phyloP scores from a whole-genome alignment of 2,329 filamentous ascomycete species.

The Daldinia eschscholtzii region DNA sequence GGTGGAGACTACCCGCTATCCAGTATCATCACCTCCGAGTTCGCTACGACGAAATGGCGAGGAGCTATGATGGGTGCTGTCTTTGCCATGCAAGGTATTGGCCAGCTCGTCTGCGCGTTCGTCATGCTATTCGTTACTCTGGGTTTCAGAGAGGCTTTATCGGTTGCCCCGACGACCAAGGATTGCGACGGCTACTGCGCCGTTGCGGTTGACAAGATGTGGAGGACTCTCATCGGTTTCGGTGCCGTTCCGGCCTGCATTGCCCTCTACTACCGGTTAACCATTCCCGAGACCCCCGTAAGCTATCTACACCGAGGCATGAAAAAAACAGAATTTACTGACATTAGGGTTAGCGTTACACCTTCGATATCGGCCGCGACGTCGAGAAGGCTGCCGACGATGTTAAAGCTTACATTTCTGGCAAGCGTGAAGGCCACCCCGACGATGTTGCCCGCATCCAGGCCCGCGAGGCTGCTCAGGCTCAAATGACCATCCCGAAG shows the following conservation, averaged over 20 bases:
- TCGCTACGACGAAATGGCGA: constrained; percentile 86
- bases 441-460: constrained; percentile 76
- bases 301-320: constrained; percentile 20
- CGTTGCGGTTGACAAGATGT: constrained; percentile 87
- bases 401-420: constrained; percentile 78
- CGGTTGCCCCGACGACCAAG: constrained; percentile 62
- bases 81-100: constrained; percentile 89
- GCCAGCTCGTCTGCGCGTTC: constrained; percentile 81
- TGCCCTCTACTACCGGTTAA: constrained; percentile 82
- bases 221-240: constrained; percentile 84
- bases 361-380: constrained; percentile 83
- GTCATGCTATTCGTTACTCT: constrained; percentile 80
- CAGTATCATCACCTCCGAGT: constrained; percentile 88
- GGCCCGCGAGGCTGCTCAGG: constrained; percentile 65
- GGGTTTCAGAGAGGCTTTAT: constrained; percentile 75
- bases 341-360: constrained; percentile 70
- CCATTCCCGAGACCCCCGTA: constrained; percentile 84
- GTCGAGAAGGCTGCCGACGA: constrained; percentile 80
- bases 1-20: constrained; percentile 86
- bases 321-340: neutral
- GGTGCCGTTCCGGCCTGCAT: constrained; percentile 84
- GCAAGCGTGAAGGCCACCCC: constrained; percentile 70
- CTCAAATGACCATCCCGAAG: constrained; percentile 73
- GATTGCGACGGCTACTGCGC: constrained; percentile 74
- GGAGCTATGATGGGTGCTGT: constrained; percentile 90